Base-by-base conservation (phyloP, 768 basidiomycete species). In the Lentinula lateritia region DNA sequence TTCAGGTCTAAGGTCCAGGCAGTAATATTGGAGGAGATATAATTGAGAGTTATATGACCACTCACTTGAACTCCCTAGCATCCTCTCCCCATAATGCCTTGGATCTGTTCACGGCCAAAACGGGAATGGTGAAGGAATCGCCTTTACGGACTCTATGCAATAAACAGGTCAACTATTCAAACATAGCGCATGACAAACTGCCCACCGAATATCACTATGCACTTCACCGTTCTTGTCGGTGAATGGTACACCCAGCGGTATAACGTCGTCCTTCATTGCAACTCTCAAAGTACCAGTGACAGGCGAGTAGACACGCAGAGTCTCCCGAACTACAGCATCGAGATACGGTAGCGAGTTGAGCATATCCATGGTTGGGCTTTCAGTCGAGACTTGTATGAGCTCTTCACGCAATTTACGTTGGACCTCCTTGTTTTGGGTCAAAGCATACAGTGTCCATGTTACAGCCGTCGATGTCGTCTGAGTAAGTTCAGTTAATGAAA, bases 331-430 rank as follows among this genome's bases (percentile, higher is more conserved):
- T 9, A 88, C 80, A 18, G 75, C 75, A 63, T 90, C 90, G n/a
- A 92, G 83, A 66, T 88, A 90, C 0, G 86, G 80, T 3, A 93
- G 75, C 3, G 79, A 74, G 60, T 83, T 80, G 1, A 92, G 78
- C 36, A 86, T 80, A 36, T 92, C 89, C 85, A 90, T 89, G 3
- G 80, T 78, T 2, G 89, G 88, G 0, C 72, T 81, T 9, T 88
- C 83, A 0, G 82, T 84, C 0, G 76, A 66, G 10, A 86, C 73
- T 0, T 72, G 67, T 7, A 82, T 70, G 1, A 88, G 73, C 66
- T 92, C 89, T 1, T 82, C 76, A 0, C 87, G 78, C 0, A 92
- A 77, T 63, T 81, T 82, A 8, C 65, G 72, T 63, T 90, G 88
- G 4, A 81, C 71, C 1, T 77, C 73, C 0, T 76, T 76, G 46